phyloP scores from a whole-genome alignment of 768 basidiomycete genomes.

The Mycena latifolia region DNA sequence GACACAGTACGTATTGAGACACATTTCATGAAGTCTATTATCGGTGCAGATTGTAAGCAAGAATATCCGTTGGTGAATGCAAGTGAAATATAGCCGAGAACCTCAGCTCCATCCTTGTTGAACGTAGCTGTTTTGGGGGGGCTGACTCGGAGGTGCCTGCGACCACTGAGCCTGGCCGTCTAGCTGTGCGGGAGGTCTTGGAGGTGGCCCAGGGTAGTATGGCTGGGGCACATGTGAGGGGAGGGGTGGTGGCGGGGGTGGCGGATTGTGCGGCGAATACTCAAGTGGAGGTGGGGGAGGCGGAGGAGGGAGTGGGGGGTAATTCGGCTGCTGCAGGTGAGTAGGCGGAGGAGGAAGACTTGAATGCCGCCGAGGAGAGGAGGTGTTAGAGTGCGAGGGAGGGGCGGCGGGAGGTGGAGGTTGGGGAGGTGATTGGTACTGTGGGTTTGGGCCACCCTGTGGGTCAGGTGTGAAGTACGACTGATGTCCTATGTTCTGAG shows the following conservation, averaged over 20 bases:
- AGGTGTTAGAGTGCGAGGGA: constrained; percentile 43
- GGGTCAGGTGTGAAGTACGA: constrained; percentile 31
- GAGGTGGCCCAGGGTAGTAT: constrained; percentile 55
- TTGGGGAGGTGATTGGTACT: constrained; percentile 32
- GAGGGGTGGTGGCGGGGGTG: constrained; percentile 38
- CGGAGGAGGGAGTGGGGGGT: constrained; percentile 45
- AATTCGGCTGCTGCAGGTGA: constrained; percentile 50
- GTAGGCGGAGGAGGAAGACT: constrained; percentile 66
- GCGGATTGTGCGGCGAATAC: constrained; percentile 30
- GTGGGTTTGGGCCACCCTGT: constrained; percentile 41
- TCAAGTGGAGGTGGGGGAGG: constrained; percentile 40
- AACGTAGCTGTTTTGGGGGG: constrained; percentile 43
- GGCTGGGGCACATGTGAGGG: constrained; percentile 33
- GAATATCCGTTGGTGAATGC: constrained; percentile 15
- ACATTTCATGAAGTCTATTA: constrained; percentile 26
- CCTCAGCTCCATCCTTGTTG: constrained; percentile 43
- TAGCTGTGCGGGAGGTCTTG: constrained; percentile 52
- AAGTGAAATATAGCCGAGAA: neutral
- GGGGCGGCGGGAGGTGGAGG: constrained; percentile 50
- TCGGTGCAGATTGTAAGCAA: constrained; percentile 30
- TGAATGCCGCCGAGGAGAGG: constrained; percentile 53
- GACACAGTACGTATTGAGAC: constrained; percentile 17
- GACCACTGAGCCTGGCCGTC: constrained; percentile 53
- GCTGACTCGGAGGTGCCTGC: constrained; percentile 35
- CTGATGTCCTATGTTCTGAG: constrained; percentile 40